Evolutionary conservation across 257 asterid genomes (phyloP).

Genomic region (Parsonsia alboflavescens): DNA sequence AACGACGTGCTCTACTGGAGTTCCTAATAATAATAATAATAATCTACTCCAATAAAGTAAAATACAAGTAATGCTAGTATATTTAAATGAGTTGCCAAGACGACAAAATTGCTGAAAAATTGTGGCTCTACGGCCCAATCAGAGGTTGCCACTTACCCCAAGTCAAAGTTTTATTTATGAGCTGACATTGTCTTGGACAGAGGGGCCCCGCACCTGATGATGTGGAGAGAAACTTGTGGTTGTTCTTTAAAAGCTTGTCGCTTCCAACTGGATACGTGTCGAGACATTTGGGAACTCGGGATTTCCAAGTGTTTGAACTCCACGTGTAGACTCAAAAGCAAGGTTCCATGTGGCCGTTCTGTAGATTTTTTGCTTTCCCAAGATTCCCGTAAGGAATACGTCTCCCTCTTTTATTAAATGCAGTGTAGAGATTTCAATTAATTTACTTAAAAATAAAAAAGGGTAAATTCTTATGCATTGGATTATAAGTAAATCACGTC

Average conservation of each 20-base stretch:
- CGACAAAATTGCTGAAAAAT: neutral
- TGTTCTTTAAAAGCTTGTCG: constrained; percentile 11
- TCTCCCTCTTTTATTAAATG: too few relatives aligned
- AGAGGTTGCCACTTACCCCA: neutral
- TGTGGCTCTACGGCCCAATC: too few relatives aligned
- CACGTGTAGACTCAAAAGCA: neutral
- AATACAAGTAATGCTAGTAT: too few relatives aligned
- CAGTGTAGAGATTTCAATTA: too few relatives aligned
- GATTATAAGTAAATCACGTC: too few relatives aligned
- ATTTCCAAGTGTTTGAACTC: neutral
- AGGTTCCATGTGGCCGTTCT: neutral
- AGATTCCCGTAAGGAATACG: too few relatives aligned
- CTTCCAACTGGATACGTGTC: constrained; percentile 21
- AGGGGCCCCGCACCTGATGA: neutral
- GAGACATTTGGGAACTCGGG: neutral
- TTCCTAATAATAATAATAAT: too few relatives aligned
- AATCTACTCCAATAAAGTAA: too few relatives aligned
- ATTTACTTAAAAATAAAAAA: too few relatives aligned
- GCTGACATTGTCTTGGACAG: neutral
- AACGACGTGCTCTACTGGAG: too few relatives aligned
- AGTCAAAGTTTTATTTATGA: neutral
- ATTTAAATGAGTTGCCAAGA: neutral
- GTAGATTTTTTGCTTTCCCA: too few relatives aligned
- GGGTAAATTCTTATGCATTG: too few relatives aligned
- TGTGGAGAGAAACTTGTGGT: constrained; percentile 30